A percentile compares a stretch with the other conserved stretches of the same genome.
Evolutionary conservation across 2,329 filamentous ascomycete species (phyloP).

Genomic region (Daldinia sp.): DNA sequence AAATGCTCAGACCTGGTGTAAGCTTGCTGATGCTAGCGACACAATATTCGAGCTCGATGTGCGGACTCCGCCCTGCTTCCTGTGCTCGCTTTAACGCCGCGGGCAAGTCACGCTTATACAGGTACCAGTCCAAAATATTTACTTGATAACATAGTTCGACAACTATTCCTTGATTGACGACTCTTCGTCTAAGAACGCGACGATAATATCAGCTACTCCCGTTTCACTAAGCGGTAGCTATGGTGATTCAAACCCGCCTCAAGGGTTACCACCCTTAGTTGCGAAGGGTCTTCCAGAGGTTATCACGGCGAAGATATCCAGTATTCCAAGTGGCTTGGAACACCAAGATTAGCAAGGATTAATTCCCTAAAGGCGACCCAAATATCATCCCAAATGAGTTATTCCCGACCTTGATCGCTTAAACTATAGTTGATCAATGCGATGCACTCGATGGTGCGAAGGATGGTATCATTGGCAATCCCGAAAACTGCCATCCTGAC

Average conservation of each 20-base stretch:
- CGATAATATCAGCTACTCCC: constrained; percentile 3
- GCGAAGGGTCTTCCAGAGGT: constrained; percentile 44
- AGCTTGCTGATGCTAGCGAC: neutral
- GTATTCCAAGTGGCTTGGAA: constrained; percentile 46
- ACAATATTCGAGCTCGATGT: neutral
- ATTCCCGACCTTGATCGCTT: constrained; percentile 48
- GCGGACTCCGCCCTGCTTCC: neutral
- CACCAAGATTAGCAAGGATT: constrained; percentile 43
- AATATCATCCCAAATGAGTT: constrained; percentile 41
- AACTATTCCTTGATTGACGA: constrained; percentile 6
- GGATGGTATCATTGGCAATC: constrained; percentile 53
- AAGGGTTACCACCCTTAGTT: constrained; percentile 38
- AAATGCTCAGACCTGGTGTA: neutral
- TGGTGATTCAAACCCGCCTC: constrained; percentile 1
- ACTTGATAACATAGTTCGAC: constrained; percentile 1
- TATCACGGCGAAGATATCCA: constrained; percentile 52
- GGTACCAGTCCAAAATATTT: neutral
- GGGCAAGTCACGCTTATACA: neutral
- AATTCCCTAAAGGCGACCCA: constrained; percentile 44
- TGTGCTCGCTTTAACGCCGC: neutral
- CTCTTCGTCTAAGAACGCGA: constrained; percentile 10
- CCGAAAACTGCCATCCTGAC: constrained; percentile 49
- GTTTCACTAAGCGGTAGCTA: constrained; percentile 15
- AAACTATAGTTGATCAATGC: constrained; percentile 51
- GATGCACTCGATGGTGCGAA: constrained; percentile 52